These are phyloP conservation scores for Wickerhamiella azymoides DNA, from an alignment of 805 yeast species.

Conservation along the genomic window DNA sequence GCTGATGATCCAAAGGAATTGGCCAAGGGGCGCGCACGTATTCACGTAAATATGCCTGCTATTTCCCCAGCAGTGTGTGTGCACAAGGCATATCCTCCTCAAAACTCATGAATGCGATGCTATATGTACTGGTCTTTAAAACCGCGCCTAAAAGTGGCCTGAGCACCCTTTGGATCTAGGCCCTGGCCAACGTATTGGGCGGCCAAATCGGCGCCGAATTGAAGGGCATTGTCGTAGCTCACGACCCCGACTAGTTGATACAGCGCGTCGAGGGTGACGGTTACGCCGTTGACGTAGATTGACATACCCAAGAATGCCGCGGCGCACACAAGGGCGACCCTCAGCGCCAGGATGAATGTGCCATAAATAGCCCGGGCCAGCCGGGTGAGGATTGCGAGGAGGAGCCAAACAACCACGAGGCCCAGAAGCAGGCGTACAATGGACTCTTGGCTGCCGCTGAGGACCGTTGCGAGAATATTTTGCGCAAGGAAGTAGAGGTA, in stretches of 20 bases:
- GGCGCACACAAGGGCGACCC: slow-evolving; percentile 12
- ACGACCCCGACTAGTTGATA: not conserved
- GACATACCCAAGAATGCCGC: slow-evolving; percentile 11
- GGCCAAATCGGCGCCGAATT: not conserved
- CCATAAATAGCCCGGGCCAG: slow-evolving; percentile 17
- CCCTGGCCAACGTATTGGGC: not conserved
- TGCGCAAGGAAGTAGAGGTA: not conserved
- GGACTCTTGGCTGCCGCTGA: not conserved
- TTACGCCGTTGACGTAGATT: slow-evolving; percentile 4
- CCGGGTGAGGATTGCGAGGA: slow-evolving; percentile 17
- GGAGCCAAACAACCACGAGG: slow-evolving; percentile 17
- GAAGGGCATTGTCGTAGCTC: not conserved
- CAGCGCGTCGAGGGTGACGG: not conserved
- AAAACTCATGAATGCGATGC: too few species aligned
- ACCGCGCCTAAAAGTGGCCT: not conserved
- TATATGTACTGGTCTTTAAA: too few species aligned
- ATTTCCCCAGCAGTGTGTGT: too few species aligned
- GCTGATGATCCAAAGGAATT: too few species aligned
- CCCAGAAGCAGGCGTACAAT: slow-evolving; percentile 14
- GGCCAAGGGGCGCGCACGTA: too few species aligned
- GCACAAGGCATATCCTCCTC: too few species aligned
- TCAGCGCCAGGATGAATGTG: slow-evolving; percentile 13
- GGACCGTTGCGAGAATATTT: not conserved
- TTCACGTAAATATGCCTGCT: too few species aligned
- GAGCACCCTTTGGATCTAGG: not conserved